These are phyloP conservation scores for Monilinia laxa DNA, from an alignment of 2,329 filamentous ascomycete genomes.

Conservation along the genomic window DNA sequence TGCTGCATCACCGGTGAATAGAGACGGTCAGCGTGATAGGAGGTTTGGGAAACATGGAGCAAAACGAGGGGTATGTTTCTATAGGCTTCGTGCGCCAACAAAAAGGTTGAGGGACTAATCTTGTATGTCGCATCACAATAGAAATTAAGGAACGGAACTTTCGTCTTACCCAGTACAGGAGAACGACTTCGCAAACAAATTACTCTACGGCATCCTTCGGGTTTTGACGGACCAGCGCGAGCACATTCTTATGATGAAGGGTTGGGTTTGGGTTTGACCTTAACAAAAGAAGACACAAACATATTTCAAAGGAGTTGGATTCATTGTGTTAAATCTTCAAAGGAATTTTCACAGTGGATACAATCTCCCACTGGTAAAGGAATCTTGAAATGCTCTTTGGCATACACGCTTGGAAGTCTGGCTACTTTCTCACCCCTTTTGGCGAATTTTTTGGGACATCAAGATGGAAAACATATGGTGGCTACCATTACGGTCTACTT, in stretches of 20 bases:
- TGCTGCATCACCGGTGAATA: conserved; percentile 4
- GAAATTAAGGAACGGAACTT: conserved; percentile 81
- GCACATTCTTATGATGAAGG: conserved; percentile 24
- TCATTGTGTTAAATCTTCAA: conserved; percentile 42
- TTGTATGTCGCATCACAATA: conserved; percentile 37
- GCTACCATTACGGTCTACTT: conserved; percentile 95
- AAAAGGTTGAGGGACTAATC: conserved; percentile 25
- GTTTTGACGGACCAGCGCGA: conserved; percentile 30
- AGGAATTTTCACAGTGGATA: conserved; percentile 57
- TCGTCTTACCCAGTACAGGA: conserved; percentile 82
- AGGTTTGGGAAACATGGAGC: conserved; percentile 18
- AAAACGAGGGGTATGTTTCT: conserved; percentile 20
- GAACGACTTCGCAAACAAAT: conserved; percentile 80
- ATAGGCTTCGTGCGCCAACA: conserved; percentile 30
- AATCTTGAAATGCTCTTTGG: conserved; percentile 87
- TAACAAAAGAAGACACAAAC: conserved; percentile 29
- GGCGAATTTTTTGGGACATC: conserved; percentile 71
- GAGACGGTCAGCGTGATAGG: conserved; percentile 18
- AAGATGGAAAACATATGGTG: conserved; percentile 91
- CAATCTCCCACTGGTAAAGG: conserved; percentile 72
- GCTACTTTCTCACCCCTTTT: conserved; percentile 79
- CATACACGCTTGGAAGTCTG: conserved; percentile 82
- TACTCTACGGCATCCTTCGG: conserved; percentile 62
- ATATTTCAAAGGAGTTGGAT: conserved; percentile 40
- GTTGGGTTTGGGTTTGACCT: neutral